Base-by-base conservation (phyloP, 805 yeast genomes). In the Wickerhamia fluorescens region DNA sequence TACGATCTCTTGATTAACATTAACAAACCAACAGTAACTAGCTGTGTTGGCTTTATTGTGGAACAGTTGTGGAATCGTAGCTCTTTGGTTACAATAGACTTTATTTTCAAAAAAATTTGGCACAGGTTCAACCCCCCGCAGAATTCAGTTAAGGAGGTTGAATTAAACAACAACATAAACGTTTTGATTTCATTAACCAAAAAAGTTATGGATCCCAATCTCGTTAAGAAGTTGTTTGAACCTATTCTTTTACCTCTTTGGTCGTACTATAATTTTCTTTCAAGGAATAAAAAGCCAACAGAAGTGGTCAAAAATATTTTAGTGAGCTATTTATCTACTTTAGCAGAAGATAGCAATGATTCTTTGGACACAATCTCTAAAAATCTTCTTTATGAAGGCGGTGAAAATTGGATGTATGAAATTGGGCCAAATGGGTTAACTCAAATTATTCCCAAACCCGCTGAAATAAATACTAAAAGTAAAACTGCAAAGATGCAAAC, bases 181-280 rank as follows among this genome's bases (percentile, higher is more conserved):
- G 84, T 79, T 1, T 40, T 79, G n/a, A 50, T 80, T 1, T 75
- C 89, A 0, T 41, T 84, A 7, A 56, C 78, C 0, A 74, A 74
- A 41, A 49, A 53, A 24, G 47, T 53, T 5, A 34, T 57, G 5
- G 33, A 47, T 3, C 27, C 42, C 1, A 59, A 53, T 4, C 40
- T 63, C 7, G 31, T 49, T 16, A 23, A 23, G 16, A 42, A 40
- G 7, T 23, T 55, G 2, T 38, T 63, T 24, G 37, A 42, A 14
- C 68, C 68, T 1, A 47, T 64, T 14, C 9, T 61, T 2, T 16
- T 42, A 33, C 25, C 57, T 38, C 14, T 57, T 40, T 74, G 79
- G 79, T 50, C 63, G 4, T 73, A 68, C 37, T 48, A 56, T 25
- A 39, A 57, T 10, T 70, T 58, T 40, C 54, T 59, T 23, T 47